These are phyloP conservation scores for Alopecurus myosuroides DNA, from an alignment of 176 grass and related monocot species.

Conservation along the genomic window DNA sequence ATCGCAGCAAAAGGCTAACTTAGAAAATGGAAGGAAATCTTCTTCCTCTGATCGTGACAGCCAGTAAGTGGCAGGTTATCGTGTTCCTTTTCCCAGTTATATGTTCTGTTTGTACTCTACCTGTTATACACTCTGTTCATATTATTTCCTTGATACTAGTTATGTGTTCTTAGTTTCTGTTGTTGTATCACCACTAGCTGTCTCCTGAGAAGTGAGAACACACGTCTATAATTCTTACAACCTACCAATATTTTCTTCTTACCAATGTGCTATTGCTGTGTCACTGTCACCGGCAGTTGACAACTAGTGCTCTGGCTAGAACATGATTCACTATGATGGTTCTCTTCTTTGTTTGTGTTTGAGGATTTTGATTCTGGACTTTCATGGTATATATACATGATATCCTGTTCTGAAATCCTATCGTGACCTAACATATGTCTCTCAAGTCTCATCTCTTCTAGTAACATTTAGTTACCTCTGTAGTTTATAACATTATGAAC, in stretches of 20 bases:
- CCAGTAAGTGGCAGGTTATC: constrained; percentile 58
- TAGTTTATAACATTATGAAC: not conserved
- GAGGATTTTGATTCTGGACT: not conserved
- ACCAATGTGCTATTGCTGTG: constrained; percentile 9
- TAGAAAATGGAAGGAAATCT: constrained; percentile 69
- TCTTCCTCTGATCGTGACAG: constrained; percentile 87
- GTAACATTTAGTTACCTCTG: not conserved
- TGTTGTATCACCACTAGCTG: not conserved
- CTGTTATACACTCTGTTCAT: not conserved
- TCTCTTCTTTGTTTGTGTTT: not conserved
- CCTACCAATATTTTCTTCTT: not conserved
- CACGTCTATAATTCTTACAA: not conserved
- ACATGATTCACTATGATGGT: not conserved
- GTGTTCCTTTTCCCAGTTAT: constrained; percentile 22
- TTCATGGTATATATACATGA: not conserved
- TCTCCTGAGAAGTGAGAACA: not conserved
- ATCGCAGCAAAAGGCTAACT: constrained; percentile 34
- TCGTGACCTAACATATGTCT: not conserved
- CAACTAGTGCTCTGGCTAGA: not conserved
- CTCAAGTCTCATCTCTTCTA: not conserved
- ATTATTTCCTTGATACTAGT: not conserved
- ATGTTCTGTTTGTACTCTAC: not conserved
- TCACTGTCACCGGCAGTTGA: not conserved
- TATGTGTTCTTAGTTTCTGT: constrained; percentile 20
- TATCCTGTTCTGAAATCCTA: constrained; percentile 16